Evolutionary conservation across 1,139 yeast species (phyloP).

Genomic region (Geotrichum fermentans): DNA sequence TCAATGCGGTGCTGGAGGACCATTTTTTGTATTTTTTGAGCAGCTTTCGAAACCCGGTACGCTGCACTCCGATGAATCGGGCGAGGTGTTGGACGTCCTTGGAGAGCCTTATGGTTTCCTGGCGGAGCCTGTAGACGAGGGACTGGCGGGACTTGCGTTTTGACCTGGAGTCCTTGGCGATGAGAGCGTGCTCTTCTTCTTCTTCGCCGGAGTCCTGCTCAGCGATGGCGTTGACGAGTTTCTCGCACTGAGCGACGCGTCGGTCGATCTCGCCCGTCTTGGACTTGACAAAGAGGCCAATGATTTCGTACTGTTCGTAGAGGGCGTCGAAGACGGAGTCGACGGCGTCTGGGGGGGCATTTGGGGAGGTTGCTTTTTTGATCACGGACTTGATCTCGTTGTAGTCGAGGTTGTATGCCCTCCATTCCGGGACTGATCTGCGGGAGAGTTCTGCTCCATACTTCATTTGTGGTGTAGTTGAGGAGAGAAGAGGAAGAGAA

Average conservation of each 20-base stretch:
- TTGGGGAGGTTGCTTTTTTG: constrained; percentile 45
- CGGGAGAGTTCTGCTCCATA: constrained; percentile 72
- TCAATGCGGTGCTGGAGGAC: constrained; percentile 36
- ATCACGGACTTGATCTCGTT: constrained; percentile 64
- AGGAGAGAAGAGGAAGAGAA: too few relatives aligned
- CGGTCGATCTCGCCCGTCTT: constrained; percentile 58
- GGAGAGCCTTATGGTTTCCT: constrained; percentile 46
- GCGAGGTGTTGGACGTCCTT: constrained; percentile 63
- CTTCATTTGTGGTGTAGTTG: too few relatives aligned
- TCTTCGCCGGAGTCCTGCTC: constrained; percentile 22
- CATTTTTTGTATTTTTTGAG: constrained; percentile 74
- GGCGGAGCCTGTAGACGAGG: constrained; percentile 31
- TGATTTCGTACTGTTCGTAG: constrained; percentile 47
- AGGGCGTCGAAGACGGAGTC: constrained; percentile 36
- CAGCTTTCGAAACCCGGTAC: constrained; percentile 73
- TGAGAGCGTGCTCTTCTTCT: too few relatives aligned
- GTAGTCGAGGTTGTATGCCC: constrained; percentile 73
- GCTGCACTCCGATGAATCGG: constrained; percentile 70
- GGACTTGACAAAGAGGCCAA: constrained; percentile 55
- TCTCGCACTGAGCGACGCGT: constrained; percentile 41
- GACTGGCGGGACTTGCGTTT: constrained; percentile 25
- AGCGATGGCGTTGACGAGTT: constrained; percentile 36
- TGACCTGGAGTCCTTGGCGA: background rate
- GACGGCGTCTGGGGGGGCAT: constrained; percentile 23
- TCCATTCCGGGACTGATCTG: constrained; percentile 86